phyloP scores from a whole-genome alignment of 2,329 filamentous ascomycete genomes.

The Monosporascus sp. region DNA sequence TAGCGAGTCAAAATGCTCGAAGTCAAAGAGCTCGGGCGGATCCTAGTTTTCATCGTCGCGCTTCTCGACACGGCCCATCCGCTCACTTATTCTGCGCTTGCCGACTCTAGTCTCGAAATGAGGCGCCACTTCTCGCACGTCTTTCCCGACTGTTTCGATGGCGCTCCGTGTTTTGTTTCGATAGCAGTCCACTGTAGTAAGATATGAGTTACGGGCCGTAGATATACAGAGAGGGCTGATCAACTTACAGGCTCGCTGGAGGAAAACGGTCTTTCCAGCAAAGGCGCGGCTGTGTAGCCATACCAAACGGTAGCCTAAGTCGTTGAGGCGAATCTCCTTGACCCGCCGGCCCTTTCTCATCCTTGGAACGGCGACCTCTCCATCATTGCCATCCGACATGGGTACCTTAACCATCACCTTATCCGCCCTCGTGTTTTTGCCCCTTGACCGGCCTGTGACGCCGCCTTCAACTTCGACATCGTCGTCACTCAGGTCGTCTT shows the following conservation, averaged over 20 bases:
- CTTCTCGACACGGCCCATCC: slow-evolving; percentile 38
- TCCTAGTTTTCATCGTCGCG: slow-evolving; percentile 23
- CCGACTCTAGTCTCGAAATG: slow-evolving; percentile 88
- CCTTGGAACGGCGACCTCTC: slow-evolving; percentile 69
- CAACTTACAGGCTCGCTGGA: slow-evolving; percentile 83
- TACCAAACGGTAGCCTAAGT: slow-evolving; percentile 90
- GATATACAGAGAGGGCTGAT: slow-evolving; percentile 3
- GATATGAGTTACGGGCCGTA: slow-evolving; percentile 4
- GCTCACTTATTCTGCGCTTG: slow-evolving; percentile 70
- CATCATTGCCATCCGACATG: slow-evolving; percentile 64
- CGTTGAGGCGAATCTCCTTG: slow-evolving; percentile 88
- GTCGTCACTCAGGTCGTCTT: slow-evolving; percentile 54
- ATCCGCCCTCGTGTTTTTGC: slow-evolving; percentile 25
- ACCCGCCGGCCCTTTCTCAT: slow-evolving; percentile 64
- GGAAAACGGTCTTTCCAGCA: slow-evolving; percentile 76
- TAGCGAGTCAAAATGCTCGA: too few relatives aligned
- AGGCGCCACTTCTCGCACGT: slow-evolving; percentile 66
- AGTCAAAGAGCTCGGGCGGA: too few relatives aligned
- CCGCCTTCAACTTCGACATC: slow-evolving; percentile 54
- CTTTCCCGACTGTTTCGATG: slow-evolving; percentile 73
- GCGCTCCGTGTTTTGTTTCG: slow-evolving; percentile 50
- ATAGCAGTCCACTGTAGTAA: slow-evolving; percentile 77
- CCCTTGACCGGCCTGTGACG: slow-evolving; percentile 30
- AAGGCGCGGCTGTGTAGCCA: slow-evolving; percentile 95
- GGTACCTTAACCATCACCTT: slow-evolving; percentile 55